Evolutionary conservation across 2,329 filamentous ascomycete genomes (phyloP), one percentile per base, ranked within the genome.

Genomic region (Aureobasidium sp.): DNA sequence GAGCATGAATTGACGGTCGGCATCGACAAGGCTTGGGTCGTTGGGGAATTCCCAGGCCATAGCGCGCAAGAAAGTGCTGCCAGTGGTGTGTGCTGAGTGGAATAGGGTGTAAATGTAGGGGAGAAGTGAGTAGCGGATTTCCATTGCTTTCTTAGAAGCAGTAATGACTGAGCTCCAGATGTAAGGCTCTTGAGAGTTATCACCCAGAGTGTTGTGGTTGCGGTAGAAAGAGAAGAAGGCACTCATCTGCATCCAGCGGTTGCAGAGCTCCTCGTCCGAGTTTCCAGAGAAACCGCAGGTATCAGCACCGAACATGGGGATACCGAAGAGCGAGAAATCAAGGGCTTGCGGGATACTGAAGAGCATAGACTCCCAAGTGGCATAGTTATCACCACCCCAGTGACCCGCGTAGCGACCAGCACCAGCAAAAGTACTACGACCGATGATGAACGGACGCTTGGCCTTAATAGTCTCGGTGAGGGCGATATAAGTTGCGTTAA

Each of bases 381-480:
- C 76, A 69, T 91, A 92, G 65, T 73, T 73, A 72, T 93, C 77
- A 2, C 87, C 89, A 34, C 89, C 89, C 90, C 90, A 95, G 73
- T 94, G 90, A 1, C 89, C 90, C 1, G 89, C 87, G 77, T 83
- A 88, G 71, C 84, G 85, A 1, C 91, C 90, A 0, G 84, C 84
- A 3, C 90, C 90, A 10, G 89, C 82, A 69, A 93, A 94, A 1
- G 90, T 94, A 42, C 87, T 90, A 17, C 91, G 86, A 0, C 88
- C 89, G 68, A 96, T 91, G 70, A 96, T 88, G 74, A 95, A 90
- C 0, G 91, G 91, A 0, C 91, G 85, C 72, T 89, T 88, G 15
- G 76, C 79, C 0, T 87, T 84, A 64, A 84, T 84, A 20, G 89
- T 78, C 2, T 78, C 72, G 3, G 87, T 76, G 36, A 94, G 82